Evolutionary conservation across 108 stramenopile species (phyloP).

Genomic region (Aureococcus anophagefferens): DNA sequence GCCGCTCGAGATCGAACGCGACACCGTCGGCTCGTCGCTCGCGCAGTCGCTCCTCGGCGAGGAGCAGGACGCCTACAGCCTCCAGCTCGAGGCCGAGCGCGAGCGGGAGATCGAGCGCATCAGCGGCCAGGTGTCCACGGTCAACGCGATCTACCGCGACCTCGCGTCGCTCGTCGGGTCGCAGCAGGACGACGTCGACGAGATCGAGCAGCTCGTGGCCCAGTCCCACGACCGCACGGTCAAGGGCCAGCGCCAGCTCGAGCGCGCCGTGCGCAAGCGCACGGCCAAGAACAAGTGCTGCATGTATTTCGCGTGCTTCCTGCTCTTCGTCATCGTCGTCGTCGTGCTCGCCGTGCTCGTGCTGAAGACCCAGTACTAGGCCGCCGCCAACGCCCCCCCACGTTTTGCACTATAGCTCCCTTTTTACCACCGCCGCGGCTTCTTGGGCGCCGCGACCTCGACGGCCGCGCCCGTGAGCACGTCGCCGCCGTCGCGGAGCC

Average conservation of each 20-base stretch:
- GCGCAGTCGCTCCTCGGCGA: too few species aligned
- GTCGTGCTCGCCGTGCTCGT: background rate
- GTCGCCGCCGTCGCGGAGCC: too few species aligned
- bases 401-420: too few species aligned
- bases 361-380: too few species aligned
- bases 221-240: background rate
- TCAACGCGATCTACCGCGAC: background rate
- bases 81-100: background rate
- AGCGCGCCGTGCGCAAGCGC: background rate
- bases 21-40: background rate
- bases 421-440: too few species aligned
- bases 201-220: background rate
- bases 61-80: background rate
- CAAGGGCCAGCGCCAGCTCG: background rate
- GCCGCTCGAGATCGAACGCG: too few species aligned
- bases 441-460: too few species aligned
- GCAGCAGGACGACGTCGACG: constrained; percentile 1
- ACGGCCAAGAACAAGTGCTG: background rate
- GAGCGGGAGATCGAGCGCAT: background rate
- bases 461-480: too few species aligned
- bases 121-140: background rate
- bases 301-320: background rate
- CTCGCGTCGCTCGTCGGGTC: background rate
- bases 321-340: background rate
- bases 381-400: too few species aligned